Percentiles rank a stretch among this genome's conserved stretches.
phyloP scores from a whole-genome alignment of 106 monocot genomes.

The Gastrodia elata region DNA sequence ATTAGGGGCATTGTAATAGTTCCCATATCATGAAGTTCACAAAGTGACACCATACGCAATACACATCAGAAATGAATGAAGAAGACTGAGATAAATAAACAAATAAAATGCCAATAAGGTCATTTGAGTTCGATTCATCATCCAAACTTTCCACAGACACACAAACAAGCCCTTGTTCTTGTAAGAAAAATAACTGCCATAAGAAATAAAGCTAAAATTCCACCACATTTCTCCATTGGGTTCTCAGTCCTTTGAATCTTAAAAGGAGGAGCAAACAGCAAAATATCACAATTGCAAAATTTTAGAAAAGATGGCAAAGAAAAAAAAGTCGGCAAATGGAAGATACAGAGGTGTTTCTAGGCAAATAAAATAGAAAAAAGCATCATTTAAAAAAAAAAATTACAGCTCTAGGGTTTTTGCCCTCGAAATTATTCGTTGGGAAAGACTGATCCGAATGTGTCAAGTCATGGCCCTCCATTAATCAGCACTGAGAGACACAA shows the following conservation, averaged over 20 bases:
- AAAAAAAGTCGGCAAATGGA: not conserved
- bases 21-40: not conserved
- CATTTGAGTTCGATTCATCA: not conserved
- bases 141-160: not conserved
- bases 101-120: not conserved
- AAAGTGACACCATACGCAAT: not conserved
- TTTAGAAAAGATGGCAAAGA: not conserved
- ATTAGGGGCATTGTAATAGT: too few species aligned
- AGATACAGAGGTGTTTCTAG: not conserved
- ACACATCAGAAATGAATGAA: not conserved
- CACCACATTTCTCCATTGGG: not conserved
- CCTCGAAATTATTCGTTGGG: not conserved
- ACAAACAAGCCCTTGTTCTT: not conserved
- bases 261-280: not conserved
- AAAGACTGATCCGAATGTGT: slow-evolving; percentile 1
- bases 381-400: not conserved
- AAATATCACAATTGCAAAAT: not conserved
- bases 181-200: not conserved
- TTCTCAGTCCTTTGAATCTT: not conserved
- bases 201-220: not conserved
- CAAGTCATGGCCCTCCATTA: not conserved
- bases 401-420: slow-evolving; percentile 1
- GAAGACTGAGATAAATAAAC: not conserved
- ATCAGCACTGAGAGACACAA: not conserved
- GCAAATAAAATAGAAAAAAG: not conserved